These are phyloP conservation scores for Aleurites moluccanus DNA, from an alignment of 441 rosid species.

Conservation along the genomic window DNA sequence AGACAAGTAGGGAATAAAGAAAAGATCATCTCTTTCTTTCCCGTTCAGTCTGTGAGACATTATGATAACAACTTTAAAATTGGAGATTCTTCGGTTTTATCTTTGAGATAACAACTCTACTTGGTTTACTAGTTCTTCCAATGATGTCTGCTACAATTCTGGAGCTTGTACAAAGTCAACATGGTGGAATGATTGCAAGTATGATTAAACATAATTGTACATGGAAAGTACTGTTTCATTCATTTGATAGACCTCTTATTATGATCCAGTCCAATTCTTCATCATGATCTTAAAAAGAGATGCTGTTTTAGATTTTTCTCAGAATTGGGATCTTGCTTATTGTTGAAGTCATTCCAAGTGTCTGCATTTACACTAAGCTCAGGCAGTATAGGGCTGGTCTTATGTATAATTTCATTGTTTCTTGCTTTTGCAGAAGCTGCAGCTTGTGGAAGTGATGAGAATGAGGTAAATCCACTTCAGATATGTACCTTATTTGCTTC, in stretches of 20 bases:
- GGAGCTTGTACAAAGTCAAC: background rate
- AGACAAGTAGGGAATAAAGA: background rate
- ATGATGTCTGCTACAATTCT: background rate
- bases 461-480: conserved; percentile 47
- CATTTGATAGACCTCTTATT: background rate
- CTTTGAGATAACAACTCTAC: background rate
- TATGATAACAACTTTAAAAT: background rate
- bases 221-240: background rate
- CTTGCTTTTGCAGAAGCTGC: conserved; percentile 66
- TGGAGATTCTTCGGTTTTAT: background rate
- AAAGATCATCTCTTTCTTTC: background rate
- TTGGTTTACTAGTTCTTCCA: background rate
- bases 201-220: too few relatives aligned
- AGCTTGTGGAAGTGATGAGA: conserved; percentile 63
- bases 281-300: background rate
- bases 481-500: background rate
- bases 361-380: background rate
- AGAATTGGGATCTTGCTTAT: background rate
- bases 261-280: background rate
- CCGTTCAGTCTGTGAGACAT: background rate
- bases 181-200: background rate
- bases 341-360: background rate
- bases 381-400: background rate
- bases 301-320: background rate
- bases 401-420: conserved; percentile 5